These are phyloP conservation scores for Talaromyces sp. DNA, from an alignment of 2,329 filamentous ascomycete genomes.

Conservation along the genomic window DNA sequence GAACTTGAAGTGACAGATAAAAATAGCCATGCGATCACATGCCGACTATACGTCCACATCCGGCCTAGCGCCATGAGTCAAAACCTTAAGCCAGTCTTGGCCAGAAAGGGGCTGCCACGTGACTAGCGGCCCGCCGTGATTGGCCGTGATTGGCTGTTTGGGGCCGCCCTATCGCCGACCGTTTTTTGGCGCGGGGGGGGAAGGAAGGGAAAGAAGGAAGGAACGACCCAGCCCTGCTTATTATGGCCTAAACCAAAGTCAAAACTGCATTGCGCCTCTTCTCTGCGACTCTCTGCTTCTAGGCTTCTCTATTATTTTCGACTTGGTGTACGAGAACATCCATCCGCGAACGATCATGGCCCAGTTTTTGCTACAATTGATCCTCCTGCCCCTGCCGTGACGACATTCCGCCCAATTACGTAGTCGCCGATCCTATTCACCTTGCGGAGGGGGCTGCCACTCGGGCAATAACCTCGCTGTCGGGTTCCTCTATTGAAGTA, in stretches of 20 bases:
- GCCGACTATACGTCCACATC: neutral
- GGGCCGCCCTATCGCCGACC: neutral
- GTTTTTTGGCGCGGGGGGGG: neutral
- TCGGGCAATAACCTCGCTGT: neutral
- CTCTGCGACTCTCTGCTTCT: no score
- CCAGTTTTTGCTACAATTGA: neutral
- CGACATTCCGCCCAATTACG: neutral
- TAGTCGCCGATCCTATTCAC: neutral
- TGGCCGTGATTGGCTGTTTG: neutral
- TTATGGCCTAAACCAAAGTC: neutral
- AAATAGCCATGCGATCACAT: neutral
- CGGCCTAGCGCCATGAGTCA: neutral
- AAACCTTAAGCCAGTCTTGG: neutral
- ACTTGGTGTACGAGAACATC: neutral
- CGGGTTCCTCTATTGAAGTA: neutral
- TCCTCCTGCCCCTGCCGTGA: neutral
- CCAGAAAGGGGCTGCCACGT: neutral
- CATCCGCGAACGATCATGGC: neutral
- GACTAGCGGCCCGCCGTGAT: neutral
- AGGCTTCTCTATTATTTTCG: neutral
- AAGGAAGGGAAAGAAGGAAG: neutral
- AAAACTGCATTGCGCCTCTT: neutral
- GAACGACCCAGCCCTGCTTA: neutral
- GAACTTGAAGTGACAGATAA: no score
- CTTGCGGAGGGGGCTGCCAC: neutral